phyloP scores from a whole-genome alignment of 768 basidiomycete genomes.

The Calvatia gigantea region DNA sequence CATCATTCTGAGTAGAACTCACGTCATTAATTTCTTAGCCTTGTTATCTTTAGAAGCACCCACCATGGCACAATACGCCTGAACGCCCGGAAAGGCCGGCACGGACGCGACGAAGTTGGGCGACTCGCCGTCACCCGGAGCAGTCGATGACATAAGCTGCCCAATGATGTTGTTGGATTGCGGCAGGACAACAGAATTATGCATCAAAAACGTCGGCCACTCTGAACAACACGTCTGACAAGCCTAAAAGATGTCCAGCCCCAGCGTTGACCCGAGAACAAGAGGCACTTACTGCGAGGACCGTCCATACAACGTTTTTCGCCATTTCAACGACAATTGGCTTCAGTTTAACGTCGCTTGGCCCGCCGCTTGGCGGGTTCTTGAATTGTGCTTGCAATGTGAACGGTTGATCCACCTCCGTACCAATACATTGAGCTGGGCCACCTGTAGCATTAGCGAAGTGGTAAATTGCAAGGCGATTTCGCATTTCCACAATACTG shows the following conservation, averaged over 20 bases:
- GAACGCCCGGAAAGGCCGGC: conserved; percentile 39
- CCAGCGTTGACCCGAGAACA: not conserved
- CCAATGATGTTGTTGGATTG: conserved; percentile 33
- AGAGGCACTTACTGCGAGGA: conserved; percentile 32
- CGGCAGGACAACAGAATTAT: conserved; percentile 37
- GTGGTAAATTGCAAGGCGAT: conserved; percentile 35
- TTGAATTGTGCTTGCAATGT: conserved; percentile 32
- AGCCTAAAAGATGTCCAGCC: conserved; percentile 21
- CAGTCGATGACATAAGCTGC: conserved; percentile 35
- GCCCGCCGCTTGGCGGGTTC: conserved; percentile 28
- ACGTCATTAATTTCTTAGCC: not conserved
- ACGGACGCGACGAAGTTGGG: conserved; percentile 42
- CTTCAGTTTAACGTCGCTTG: conserved; percentile 27
- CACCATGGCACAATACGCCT: conserved; percentile 38
- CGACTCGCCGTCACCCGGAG: conserved; percentile 36
- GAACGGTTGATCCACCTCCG: conserved; percentile 30
- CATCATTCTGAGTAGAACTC: conserved; percentile 20
- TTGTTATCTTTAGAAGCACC: conserved; percentile 8
- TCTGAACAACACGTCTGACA: conserved; percentile 40
- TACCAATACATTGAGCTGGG: conserved; percentile 26
- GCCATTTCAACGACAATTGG: conserved; percentile 37
- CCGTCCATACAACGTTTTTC: conserved; percentile 34
- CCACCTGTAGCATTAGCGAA: conserved; percentile 25
- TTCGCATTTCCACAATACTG: conserved; percentile 38
- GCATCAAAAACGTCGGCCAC: conserved; percentile 35